A percentile compares a stretch with the other conserved stretches of the same genome.
Conservation (phyloP, 345 rosid genomes). For the Acer saccharum region DNA sequence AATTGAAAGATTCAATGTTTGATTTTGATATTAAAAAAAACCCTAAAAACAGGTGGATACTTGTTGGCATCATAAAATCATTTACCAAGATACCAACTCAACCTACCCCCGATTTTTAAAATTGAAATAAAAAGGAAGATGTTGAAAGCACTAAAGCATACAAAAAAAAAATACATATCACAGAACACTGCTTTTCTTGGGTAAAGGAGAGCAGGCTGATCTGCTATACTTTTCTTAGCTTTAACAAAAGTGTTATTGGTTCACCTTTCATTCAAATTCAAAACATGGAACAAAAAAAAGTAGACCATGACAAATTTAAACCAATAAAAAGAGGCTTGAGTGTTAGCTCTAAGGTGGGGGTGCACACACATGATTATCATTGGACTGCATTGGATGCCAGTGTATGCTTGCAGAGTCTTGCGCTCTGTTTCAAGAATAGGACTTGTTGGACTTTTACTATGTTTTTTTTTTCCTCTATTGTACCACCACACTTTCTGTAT, state of each 20-base stretch:
- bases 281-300: constrained; percentile 2
- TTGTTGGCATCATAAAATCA: not conserved
- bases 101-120: constrained; percentile 23
- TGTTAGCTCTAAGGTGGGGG: not conserved
- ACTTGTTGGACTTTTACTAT: constrained; percentile 8
- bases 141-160: no score
- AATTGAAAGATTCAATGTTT: no score
- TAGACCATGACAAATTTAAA: no score
- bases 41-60: not conserved
- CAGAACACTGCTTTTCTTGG: not conserved
- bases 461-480: not conserved
- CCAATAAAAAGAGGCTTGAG: not conserved
- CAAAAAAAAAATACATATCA: no score
- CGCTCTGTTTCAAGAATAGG: not conserved
- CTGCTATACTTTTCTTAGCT: not conserved
- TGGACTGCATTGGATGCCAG: constrained; percentile 26
- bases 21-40: no score
- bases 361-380: constrained; percentile 10
- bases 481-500: not conserved
- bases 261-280: constrained; percentile 9
- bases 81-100: not conserved
- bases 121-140: not conserved
- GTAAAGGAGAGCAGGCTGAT: constrained; percentile 6
- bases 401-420: not conserved
- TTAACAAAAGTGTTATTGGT: not conserved